phyloP scores from a whole-genome alignment of 148 eudicot genomes.

The Chenopodium berlandieri region DNA sequence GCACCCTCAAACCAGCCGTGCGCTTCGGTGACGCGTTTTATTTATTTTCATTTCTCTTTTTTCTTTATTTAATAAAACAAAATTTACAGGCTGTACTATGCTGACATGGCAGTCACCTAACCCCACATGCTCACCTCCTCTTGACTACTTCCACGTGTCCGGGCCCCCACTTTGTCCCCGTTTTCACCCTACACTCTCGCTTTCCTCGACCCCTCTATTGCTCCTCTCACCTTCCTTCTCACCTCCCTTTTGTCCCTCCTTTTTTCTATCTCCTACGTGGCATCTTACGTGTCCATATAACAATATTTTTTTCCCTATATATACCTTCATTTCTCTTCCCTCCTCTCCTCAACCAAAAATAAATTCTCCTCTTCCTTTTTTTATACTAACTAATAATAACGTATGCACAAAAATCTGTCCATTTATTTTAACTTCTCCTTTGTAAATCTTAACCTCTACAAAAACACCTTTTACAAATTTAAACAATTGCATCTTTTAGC shows the following conservation, averaged over 20 bases:
- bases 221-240: constrained; percentile 39
- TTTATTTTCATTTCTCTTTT: not conserved
- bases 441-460: not conserved
- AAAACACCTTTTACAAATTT: not conserved
- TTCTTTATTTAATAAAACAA: not conserved
- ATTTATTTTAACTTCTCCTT: not conserved
- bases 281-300: constrained; percentile 27
- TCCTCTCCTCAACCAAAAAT: constrained; percentile 14
- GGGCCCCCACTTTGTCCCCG: constrained; percentile 47
- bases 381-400: not conserved
- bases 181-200: constrained; percentile 29
- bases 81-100: constrained; percentile 15
- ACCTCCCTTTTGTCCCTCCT: constrained; percentile 44
- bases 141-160: constrained; percentile 31
- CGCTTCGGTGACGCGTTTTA: constrained; percentile 26
- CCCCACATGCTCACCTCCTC: constrained; percentile 38
- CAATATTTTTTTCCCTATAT: constrained; percentile 18
- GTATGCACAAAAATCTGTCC: not conserved
- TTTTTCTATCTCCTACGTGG: constrained; percentile 32
- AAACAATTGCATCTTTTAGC: not conserved
- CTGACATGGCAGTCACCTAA: constrained; percentile 37
- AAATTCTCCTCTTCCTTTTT: not conserved
- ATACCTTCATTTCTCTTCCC: constrained; percentile 18
- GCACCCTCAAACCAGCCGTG: constrained; percentile 38
- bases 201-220: constrained; percentile 31